phyloP scores from a whole-genome alignment of 2,329 filamentous ascomycete genomes.

The Hirsutella rhossiliensis region DNA sequence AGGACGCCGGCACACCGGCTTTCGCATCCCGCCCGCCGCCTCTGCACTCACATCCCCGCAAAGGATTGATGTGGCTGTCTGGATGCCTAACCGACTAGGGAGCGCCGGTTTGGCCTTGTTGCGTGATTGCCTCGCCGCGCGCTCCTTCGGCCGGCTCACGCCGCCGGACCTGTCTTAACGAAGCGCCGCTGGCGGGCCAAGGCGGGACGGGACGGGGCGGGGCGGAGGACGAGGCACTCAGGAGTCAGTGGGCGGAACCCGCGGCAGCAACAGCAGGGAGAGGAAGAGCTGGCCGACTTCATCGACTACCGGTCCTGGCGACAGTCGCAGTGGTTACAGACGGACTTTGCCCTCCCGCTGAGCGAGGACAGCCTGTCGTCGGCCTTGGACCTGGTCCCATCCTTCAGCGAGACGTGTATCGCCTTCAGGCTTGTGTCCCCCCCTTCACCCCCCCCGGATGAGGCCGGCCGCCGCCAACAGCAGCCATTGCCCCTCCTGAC shows the following conservation, averaged over 20 bases:
- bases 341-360: conserved; percentile 45
- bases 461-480: conserved; percentile 13
- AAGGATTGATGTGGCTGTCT: not conserved
- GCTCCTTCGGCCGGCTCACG: conserved; percentile 42
- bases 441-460: conserved; percentile 19
- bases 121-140: conserved; percentile 62
- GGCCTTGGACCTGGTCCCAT: conserved; percentile 39
- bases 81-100: conserved; percentile 1
- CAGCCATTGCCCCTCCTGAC: conserved; percentile 18
- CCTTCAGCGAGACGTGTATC: conserved; percentile 46
- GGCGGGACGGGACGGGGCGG: not conserved
- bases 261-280: conserved; percentile 20
- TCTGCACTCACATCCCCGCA: conserved; percentile 1
- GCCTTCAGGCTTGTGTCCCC: conserved; percentile 50
- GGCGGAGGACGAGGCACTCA: no score
- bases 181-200: conserved; percentile 29
- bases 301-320: conserved; percentile 50
- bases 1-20: no score
- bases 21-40: not conserved
- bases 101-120: conserved; percentile 43
- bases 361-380: conserved; percentile 38
- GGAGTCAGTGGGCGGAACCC: not conserved
- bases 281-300: conserved; percentile 67
- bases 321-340: conserved; percentile 29
- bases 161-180: conserved; percentile 28